Conservation (phyloP, 1,284 basidiomycete genomes). For the Ceratobasidium theobromae region DNA sequence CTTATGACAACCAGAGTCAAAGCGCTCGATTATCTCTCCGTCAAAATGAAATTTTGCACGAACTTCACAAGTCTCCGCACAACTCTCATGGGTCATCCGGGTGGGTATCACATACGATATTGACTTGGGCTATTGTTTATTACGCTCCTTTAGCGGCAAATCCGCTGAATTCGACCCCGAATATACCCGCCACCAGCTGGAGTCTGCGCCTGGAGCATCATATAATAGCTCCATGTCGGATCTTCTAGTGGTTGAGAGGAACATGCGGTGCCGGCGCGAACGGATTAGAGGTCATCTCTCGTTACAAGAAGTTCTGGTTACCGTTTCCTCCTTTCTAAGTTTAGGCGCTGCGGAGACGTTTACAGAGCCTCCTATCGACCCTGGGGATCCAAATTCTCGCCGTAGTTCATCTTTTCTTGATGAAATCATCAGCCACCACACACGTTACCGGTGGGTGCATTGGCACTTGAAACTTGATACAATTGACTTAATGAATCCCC, state of each 20-base stretch:
- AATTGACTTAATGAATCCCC: too few species aligned
- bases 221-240: constrained; percentile 87
- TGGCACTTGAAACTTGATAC: background rate
- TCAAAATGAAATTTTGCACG: constrained; percentile 89
- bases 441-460: constrained; percentile 85
- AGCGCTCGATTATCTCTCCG: constrained; percentile 87
- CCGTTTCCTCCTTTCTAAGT: constrained; percentile 93
- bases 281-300: constrained; percentile 85
- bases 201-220: constrained; percentile 93
- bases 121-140: constrained; percentile 25
- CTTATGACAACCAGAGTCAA: constrained; percentile 75
- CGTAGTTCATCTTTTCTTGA: constrained; percentile 94
- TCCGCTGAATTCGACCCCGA: constrained; percentile 87
- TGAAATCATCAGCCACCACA: constrained; percentile 95
- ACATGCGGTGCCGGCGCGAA: constrained; percentile 92
- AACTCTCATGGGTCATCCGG: constrained; percentile 40
- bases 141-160: constrained; percentile 57
- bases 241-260: constrained; percentile 84
- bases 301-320: constrained; percentile 85
- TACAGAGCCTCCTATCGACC: constrained; percentile 85
- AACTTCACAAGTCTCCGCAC: constrained; percentile 62
- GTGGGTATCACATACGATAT: background rate
- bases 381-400: constrained; percentile 73
- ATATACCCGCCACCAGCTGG: constrained; percentile 98
- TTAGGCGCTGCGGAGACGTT: constrained; percentile 87